A percentile compares a stretch with the other conserved stretches of the same genome.
Evolutionary conservation across 345 rosid genomes (phyloP).

Genomic region (Rhizophora apiculata): DNA sequence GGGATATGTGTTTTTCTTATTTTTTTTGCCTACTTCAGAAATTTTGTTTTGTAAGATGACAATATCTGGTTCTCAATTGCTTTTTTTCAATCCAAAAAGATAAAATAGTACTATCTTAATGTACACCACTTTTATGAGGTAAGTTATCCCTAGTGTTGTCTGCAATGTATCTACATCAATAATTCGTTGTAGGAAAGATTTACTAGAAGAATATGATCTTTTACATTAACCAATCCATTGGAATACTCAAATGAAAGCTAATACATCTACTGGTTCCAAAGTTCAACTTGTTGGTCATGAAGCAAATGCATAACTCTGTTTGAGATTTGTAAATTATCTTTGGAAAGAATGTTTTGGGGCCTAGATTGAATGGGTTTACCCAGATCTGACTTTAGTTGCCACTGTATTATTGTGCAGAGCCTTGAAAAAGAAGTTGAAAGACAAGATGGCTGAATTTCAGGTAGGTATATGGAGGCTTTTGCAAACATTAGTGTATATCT

Average conservation of each 20-base stretch:
- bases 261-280: too few species aligned
- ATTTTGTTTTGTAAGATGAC: not conserved
- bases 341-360: not conserved
- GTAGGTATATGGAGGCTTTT: conserved; percentile 21
- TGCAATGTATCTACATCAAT: not conserved
- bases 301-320: not conserved
- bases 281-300: not conserved
- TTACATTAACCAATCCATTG: not conserved
- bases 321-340: not conserved
- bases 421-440: conserved; percentile 85
- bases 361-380: not conserved
- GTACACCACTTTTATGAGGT: too few species aligned
- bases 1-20: not conserved
- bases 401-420: conserved; percentile 44
- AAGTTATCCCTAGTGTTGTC: too few species aligned
- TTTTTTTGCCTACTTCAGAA: not conserved
- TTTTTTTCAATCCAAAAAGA: not conserved
- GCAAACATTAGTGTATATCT: not conserved
- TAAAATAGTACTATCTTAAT: too few species aligned
- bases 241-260: too few species aligned
- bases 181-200: not conserved
- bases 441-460: conserved; percentile 91
- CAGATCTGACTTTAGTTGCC: conserved; percentile 6
- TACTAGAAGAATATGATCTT: not conserved
- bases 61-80: not conserved